Conservation (phyloP, 1,284 basidiomycete genomes). For the Leccinum subspadiceum region DNA sequence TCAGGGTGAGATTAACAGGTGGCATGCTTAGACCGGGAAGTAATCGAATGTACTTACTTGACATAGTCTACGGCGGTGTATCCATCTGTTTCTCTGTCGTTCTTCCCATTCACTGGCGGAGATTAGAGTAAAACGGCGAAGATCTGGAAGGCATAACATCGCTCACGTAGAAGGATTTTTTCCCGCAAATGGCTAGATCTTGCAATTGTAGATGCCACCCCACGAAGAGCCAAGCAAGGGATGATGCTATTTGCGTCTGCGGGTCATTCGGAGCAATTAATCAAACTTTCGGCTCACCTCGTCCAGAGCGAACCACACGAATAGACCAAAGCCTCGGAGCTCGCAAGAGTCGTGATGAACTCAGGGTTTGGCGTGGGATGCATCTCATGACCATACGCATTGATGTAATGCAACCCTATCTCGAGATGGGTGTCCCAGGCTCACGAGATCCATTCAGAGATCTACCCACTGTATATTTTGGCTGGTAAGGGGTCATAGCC, state of each 20-base stretch:
- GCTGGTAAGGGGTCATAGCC: constrained; percentile 61
- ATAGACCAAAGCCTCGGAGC: constrained; percentile 79
- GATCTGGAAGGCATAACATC: neutral
- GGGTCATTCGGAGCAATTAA: constrained; percentile 14
- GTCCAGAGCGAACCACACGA: constrained; percentile 95
- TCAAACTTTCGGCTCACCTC: constrained; percentile 46
- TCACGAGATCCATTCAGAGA: constrained; percentile 12
- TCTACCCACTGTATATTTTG: constrained; percentile 61
- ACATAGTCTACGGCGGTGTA: constrained; percentile 88
- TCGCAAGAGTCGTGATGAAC: constrained; percentile 64
- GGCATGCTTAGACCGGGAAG: constrained; percentile 5
- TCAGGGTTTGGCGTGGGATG: constrained; percentile 86
- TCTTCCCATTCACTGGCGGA: constrained; percentile 76
- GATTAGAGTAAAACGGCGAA: constrained; percentile 7
- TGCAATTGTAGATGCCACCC: constrained; percentile 80
- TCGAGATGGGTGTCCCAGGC: constrained; percentile 11
- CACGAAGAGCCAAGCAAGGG: constrained; percentile 85
- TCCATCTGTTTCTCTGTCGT: constrained; percentile 89
- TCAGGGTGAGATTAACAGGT: constrained; percentile 10
- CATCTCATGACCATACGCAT: constrained; percentile 89
- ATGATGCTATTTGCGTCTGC: constrained; percentile 59
- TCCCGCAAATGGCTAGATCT: constrained; percentile 68
- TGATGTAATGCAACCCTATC: constrained; percentile 87
- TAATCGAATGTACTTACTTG: constrained; percentile 42
- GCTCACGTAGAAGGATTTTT: constrained; percentile 82